Evolutionary conservation across 345 rosid genomes (phyloP), one percentile per base, ranked within the genome.

Genomic region (Dovyalis caffra): DNA sequence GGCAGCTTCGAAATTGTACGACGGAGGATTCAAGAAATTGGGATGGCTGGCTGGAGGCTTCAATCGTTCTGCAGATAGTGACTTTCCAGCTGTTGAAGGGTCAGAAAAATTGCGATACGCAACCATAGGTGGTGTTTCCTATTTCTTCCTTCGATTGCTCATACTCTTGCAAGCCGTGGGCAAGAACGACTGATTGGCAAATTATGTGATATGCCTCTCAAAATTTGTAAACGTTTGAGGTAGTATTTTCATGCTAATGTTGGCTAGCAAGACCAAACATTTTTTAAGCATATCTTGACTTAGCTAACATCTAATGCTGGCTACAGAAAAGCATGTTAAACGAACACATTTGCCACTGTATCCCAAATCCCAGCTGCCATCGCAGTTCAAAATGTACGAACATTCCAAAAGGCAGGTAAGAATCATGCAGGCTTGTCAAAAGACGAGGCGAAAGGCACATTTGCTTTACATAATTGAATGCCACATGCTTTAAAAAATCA

Each of bases 11-110:
- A 91, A 86, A 85, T 74, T 90, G 35, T 60, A 90, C 2, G 84
- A 82, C 10, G 86, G 74, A 34, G 93, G 95, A 43, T 92, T 90
- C 79, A 86, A 37, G 82, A 90, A 87, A 79, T 79, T 90, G 69
- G 98, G 96, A 49, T 92, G 95, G 98, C 66, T 92, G 79, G 87
- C 93, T 3, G 92, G 98, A 70, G 98, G 94, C 31, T 93, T 89
- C 84, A 92, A 89, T 73, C 84, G 88, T 23, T 77, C 92, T n/a
- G 82, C 43, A 7, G 89, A 85, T 15, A 87, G 72, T 15, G 93
- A 95, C 73, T 91, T 94, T 70, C 79, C 78, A 0, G 89, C 70
- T 3, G 82, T 84, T 4, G 92, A 94, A 84, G 98, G 97, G 15
- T 64, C 78, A 0, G 91, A 86, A 49, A 87, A 90, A 81, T 82